Conservation (phyloP, 371 early-diverging fungal genomes). For the Amoeboaphelidium protococcarum region DNA sequence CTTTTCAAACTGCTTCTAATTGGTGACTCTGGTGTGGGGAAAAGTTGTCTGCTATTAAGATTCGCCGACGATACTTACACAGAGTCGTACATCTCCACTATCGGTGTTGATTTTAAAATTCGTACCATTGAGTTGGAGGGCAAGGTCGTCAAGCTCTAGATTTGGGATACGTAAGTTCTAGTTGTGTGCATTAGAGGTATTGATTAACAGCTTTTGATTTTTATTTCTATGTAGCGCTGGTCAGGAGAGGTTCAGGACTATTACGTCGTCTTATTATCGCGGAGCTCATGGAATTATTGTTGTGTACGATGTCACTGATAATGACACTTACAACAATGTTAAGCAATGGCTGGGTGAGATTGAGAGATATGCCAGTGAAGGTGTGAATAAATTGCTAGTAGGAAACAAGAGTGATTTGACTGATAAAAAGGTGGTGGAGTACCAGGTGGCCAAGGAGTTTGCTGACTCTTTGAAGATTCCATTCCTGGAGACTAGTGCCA, state of each 20-base stretch:
- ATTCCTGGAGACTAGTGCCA: not conserved
- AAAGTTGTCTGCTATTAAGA: constrained; percentile 79
- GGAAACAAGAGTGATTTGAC: constrained; percentile 18
- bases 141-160: constrained; percentile 84
- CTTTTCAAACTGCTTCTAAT: constrained; percentile 82
- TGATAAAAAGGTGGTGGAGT: constrained; percentile 1
- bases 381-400: constrained; percentile 71
- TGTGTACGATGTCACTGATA: constrained; percentile 97
- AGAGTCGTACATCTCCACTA: constrained; percentile 88
- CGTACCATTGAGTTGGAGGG: constrained; percentile 72
- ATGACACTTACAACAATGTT: constrained; percentile 85
- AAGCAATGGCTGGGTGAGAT: constrained; percentile 97
- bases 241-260: constrained; percentile 96
- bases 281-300: constrained; percentile 97
- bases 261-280: constrained; percentile 96
- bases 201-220: too few relatives aligned
- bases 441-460: not conserved
- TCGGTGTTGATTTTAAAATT: constrained; percentile 99
- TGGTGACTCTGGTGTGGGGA: constrained; percentile 97
- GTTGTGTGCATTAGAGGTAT: too few relatives aligned
- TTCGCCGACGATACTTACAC: constrained; percentile 97
- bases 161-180: constrained; percentile 53
- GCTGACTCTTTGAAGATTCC: not conserved
- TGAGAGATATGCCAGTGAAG: constrained; percentile 84
- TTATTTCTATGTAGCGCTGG: too few relatives aligned